Base-by-base conservation (phyloP, 2,329 filamentous ascomycete genomes). In the Penicillium sp. region DNA sequence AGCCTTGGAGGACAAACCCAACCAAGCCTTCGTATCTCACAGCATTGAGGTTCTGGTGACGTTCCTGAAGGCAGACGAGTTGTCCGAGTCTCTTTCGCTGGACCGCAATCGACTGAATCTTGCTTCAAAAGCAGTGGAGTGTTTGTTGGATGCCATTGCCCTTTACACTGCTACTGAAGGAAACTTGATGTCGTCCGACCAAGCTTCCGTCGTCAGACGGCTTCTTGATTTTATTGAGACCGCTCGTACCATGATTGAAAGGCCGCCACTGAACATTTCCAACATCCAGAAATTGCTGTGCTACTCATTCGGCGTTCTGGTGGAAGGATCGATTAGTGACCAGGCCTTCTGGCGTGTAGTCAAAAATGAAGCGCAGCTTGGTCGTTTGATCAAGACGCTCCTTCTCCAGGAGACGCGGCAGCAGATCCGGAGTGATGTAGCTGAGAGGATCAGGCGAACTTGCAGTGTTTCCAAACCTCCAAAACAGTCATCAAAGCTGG, bases 1-100 rank as follows among this genome's bases (percentile, higher is more conserved):
- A 71, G 76, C 68, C 7, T 65, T 75, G 17, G 75, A 78, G 61
- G 74, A 53, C 12, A 22, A 70, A 6, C 71, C 74, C 15, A 71
- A 76, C 39, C 68, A 72, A 55, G 63, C 63, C n/a, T 77, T 79
- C 52, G 69, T 79, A 12, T 68, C 67, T 45, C 79, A 79, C 57
- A 78, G 75, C 60, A 75, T 88, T 58, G 78, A 76, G 6, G 77
- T 89, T 31, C 75, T 90, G 22, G 82, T 88, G 35, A 77, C 82
- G 17, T 87, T 87, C 6, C 81, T 91, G 52, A 85, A 83, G 12
- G 83, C 88, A 59, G 76, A 81, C 25, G 78, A 83, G 20, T 77
- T 89, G 61, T 75, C 84, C 14, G 78, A 80, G 8, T 74, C 72
- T 42, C 79, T 81, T 58, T 71, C 74, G 10, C 79, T 75, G 50